A percentile compares a stretch with the other conserved stretches of the same genome.
Evolutionary conservation across 805 yeast species (phyloP).

Genomic region (Ogataea parapolymorpha): DNA sequence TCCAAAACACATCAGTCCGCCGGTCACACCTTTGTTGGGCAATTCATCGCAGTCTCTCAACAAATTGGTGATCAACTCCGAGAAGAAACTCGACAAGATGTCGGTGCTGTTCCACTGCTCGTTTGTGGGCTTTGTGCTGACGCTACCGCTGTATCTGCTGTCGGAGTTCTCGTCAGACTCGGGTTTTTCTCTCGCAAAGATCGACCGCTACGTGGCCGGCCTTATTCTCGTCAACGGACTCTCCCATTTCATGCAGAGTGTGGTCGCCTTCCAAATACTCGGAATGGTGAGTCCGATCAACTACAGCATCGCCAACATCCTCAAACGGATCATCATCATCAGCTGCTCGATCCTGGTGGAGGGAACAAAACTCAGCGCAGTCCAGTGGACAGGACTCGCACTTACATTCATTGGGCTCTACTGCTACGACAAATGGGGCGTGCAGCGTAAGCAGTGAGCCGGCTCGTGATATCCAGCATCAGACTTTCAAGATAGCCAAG

Average conservation of each 20-base stretch:
- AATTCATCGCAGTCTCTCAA: constrained; percentile 24
- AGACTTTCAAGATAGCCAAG: background rate
- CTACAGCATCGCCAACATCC: constrained; percentile 74
- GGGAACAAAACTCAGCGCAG: constrained; percentile 37
- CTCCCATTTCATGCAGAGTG: constrained; percentile 68
- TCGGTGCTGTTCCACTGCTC: constrained; percentile 73
- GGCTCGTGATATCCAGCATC: background rate
- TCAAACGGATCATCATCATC: constrained; percentile 71
- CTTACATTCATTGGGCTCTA: constrained; percentile 62
- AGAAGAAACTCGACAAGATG: constrained; percentile 59
- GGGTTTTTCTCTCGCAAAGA: constrained; percentile 31
- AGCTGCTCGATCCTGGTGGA: constrained; percentile 65
- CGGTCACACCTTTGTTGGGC: constrained; percentile 25
- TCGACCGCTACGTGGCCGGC: constrained; percentile 26
- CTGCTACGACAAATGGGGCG: constrained; percentile 71
- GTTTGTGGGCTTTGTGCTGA: constrained; percentile 59
- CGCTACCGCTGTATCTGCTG: constrained; percentile 63
- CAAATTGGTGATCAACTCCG: constrained; percentile 23
- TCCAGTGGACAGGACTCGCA: constrained; percentile 50
- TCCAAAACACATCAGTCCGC: constrained; percentile 24
- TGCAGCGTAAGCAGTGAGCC: constrained; percentile 21
- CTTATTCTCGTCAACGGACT: constrained; percentile 60
- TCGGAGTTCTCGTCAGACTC: constrained; percentile 44
- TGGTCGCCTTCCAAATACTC: constrained; percentile 71
- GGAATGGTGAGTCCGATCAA: constrained; percentile 73